phyloP scores from a whole-genome alignment of 1,139 yeast genomes.

The Williopsis jadinii region DNA sequence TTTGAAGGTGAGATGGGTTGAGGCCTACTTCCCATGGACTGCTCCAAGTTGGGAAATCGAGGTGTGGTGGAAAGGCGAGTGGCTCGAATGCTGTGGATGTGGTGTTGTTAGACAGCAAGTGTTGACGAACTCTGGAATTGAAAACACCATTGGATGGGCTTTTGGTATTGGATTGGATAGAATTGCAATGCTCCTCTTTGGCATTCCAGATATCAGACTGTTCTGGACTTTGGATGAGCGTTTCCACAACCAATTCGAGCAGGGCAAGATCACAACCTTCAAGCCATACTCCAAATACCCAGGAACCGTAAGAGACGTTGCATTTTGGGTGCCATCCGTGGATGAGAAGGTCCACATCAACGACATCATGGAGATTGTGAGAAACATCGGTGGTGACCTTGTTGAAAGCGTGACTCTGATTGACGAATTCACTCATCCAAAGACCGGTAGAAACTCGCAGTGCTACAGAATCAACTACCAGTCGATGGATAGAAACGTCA shows the following conservation, averaged over 20 bases:
- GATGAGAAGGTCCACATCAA: constrained; percentile 52
- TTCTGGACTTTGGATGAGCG: constrained; percentile 88
- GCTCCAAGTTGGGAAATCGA: constrained; percentile 98
- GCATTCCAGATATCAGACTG: constrained; percentile 88
- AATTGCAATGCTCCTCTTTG: constrained; percentile 91
- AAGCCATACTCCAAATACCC: constrained; percentile 90
- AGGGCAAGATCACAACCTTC: constrained; percentile 63
- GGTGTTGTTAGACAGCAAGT: constrained; percentile 85
- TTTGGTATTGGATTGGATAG: constrained; percentile 95
- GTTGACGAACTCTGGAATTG: constrained; percentile 61
- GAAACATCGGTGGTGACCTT: constrained; percentile 78
- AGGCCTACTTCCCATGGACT: constrained; percentile 97
- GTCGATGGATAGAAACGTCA: constrained; percentile 89
- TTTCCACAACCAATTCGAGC: constrained; percentile 63
- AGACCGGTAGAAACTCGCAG: constrained; percentile 66
- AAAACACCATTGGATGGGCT: constrained; percentile 85
- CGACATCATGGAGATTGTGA: constrained; percentile 89
- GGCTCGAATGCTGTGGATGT: constrained; percentile 97
- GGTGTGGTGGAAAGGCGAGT: constrained; percentile 98
- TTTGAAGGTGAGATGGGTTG: constrained; percentile 87
- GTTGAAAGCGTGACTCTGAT: constrained; percentile 79
- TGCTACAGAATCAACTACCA: constrained; percentile 91
- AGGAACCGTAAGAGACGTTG: constrained; percentile 76
- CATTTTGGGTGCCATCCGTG: constrained; percentile 73
- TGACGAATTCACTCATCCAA: constrained; percentile 83